A percentile compares a stretch with the other conserved stretches of the same genome.
Conservation (phyloP, 345 rosid genomes). For the Tarenaya hassleriana region DNA sequence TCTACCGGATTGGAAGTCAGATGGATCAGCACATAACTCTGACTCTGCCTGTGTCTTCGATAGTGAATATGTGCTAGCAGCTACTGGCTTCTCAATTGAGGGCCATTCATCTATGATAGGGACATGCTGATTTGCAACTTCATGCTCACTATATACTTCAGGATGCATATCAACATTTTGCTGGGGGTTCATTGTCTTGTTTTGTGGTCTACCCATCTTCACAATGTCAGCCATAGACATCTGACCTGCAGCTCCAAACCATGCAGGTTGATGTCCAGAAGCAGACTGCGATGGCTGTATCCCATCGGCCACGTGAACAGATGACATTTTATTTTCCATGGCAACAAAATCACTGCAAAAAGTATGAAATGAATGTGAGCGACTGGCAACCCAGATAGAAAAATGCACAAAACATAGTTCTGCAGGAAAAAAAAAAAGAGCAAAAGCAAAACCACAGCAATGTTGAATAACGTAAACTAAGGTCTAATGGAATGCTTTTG, state of each 20-base stretch:
- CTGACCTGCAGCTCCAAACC: constrained; percentile 78
- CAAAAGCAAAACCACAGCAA: constrained; percentile 2
- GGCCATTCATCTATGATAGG: constrained; percentile 61
- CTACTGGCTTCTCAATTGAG: constrained; percentile 50
- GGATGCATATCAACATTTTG: constrained; percentile 21
- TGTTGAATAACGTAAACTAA: not conserved
- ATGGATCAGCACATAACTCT: constrained; percentile 40
- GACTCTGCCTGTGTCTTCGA: constrained; percentile 46
- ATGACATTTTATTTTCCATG: constrained; percentile 41
- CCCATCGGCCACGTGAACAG: constrained; percentile 38
- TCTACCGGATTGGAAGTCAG: constrained; percentile 49
- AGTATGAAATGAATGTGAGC: constrained; percentile 26
- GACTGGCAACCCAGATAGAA: constrained; percentile 11
- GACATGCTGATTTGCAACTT: constrained; percentile 36
- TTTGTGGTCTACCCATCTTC: constrained; percentile 90
- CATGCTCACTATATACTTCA: constrained; percentile 38
- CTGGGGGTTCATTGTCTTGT: constrained; percentile 29
- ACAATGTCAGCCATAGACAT: constrained; percentile 96
- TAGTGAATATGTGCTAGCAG: constrained; percentile 36
- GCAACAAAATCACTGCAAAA: constrained; percentile 51
- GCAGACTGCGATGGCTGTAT: constrained; percentile 44
- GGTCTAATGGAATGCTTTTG: not conserved
- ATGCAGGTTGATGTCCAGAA: constrained; percentile 65
- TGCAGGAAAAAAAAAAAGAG: not conserved
- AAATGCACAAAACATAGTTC: constrained; percentile 9